A percentile compares a stretch with the other conserved stretches of the same genome.
Evolutionary conservation across 306 rosid species (phyloP).

Genomic region (Vigna hirtella): DNA sequence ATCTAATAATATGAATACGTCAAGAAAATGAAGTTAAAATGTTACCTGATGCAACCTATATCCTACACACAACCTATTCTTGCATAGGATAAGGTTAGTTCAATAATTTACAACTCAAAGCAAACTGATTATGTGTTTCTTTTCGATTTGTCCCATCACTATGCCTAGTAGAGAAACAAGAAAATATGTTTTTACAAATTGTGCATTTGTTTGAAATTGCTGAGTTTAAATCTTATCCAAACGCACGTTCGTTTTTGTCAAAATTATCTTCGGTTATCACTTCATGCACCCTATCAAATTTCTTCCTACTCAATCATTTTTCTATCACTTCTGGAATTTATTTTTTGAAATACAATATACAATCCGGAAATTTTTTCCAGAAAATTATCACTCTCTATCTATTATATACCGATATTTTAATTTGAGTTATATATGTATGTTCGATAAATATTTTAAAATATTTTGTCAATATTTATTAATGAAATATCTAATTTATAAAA

Average conservation of each 20-base stretch:
- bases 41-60: not conserved
- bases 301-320: no score
- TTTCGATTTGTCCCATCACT: conserved; percentile 12
- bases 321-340: no score
- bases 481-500: no score
- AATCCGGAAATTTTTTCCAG: no score
- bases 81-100: not conserved
- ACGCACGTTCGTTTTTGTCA: not conserved
- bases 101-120: not conserved
- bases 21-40: not conserved
- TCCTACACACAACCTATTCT: not conserved
- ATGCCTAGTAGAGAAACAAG: not conserved
- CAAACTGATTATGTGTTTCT: not conserved
- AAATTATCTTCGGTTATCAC: no score
- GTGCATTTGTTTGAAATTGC: not conserved
- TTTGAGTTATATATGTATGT: no score
- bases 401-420: no score
- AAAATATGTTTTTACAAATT: not conserved
- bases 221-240: not conserved
- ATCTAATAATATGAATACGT: not conserved
- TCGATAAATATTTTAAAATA: no score
- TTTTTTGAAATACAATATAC: no score
- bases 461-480: no score
- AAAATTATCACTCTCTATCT: no score
- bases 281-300: no score